Evolutionary conservation across 768 basidiomycete species (phyloP), one percentile per base, ranked within the genome.

Genomic region (Scleroderma citrinum): DNA sequence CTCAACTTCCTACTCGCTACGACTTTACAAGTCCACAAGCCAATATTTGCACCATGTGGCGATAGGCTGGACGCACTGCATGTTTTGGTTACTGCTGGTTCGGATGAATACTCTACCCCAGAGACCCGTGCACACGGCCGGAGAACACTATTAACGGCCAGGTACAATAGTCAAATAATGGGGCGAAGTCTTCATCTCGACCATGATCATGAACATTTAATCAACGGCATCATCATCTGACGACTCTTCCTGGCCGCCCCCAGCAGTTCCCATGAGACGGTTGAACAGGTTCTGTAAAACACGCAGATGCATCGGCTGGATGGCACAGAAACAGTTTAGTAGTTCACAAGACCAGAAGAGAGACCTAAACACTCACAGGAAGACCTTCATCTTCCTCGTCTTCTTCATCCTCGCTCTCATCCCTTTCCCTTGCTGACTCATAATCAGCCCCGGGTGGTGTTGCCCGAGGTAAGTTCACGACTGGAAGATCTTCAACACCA

Each of bases 291-390:
- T 82, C 11, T 81, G 71, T 2, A 85, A 61, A 7, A 82, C 60
- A 2, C 81, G 76, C 20, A 78, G 62, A 10, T 82, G 82, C 58
- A 87, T 67, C 3, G 81, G 75, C 84, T 86, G 44, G 44, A n/a
- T 29, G 44, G 47, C 24, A 7, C 13, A 20, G 16, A 3, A 13
- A 26, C 7, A 17, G 47, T 23, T 49, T n/a, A 17, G 29, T 32
- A n/a, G 47, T 24, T 24, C 21, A 30, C 3, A 16, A 30, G 43
- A 41, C 34, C 19, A 12, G 30, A 30, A 32, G 20, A n/a, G n/a
- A n/a, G 24, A 6, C 11, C 34, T 11, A 49, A 16, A 13, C 12
- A 69, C 79, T 63, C 57, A 83, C 82, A 20, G 76, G 71, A 40
- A 77, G 65, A 3, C 67, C 64, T 17, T 68, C 66, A 40, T 74